Percentiles rank a stretch among this genome's conserved stretches.
Evolutionary conservation across 805 yeast species (phyloP).

Genomic region (Metschnikowia dekortorum): DNA sequence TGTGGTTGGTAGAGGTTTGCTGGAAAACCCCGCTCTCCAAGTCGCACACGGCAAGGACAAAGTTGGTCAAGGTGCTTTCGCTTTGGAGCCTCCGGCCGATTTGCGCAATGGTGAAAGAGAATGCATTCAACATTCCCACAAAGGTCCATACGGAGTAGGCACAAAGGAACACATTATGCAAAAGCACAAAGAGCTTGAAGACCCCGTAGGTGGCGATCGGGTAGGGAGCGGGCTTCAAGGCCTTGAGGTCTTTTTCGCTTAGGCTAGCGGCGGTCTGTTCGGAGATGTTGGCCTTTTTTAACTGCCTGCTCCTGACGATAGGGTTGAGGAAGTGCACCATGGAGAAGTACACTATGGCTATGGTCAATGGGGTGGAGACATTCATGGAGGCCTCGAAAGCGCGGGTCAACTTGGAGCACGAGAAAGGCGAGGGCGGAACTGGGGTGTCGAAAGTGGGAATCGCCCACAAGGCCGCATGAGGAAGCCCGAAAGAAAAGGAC

Average conservation of each 20-base stretch:
- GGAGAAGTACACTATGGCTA: conserved; percentile 56
- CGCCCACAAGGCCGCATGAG: conserved; percentile 27
- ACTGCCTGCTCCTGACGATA: conserved; percentile 43
- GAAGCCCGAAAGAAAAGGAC: conserved; percentile 30
- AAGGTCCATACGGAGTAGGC: conserved; percentile 70
- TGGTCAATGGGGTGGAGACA: conserved; percentile 49
- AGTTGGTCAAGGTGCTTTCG: conserved; percentile 34
- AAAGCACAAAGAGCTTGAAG: conserved; percentile 53
- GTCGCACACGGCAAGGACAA: conserved; percentile 63
- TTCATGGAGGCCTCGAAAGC: conserved; percentile 44
- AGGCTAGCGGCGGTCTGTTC: conserved; percentile 17
- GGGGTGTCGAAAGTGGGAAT: conserved; percentile 29
- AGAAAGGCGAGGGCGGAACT: conserved; percentile 34
- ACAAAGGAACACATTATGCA: conserved; percentile 60
- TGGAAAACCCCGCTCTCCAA: conserved; percentile 55
- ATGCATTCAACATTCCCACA: conserved; percentile 55
- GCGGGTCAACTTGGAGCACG: conserved; percentile 23
- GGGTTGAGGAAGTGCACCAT: conserved; percentile 54
- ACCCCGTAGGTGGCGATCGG: conserved; percentile 37
- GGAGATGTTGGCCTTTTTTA: conserved; percentile 21
- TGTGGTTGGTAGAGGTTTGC: conserved; percentile 18
- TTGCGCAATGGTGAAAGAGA: conserved; percentile 35
- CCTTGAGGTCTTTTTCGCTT: conserved; percentile 23
- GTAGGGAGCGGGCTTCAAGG: conserved; percentile 52
- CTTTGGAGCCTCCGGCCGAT: conserved; percentile 11